phyloP scores from a whole-genome alignment of 495 filamentous ascomycete genomes.

The Aspergillus avenaceus region DNA sequence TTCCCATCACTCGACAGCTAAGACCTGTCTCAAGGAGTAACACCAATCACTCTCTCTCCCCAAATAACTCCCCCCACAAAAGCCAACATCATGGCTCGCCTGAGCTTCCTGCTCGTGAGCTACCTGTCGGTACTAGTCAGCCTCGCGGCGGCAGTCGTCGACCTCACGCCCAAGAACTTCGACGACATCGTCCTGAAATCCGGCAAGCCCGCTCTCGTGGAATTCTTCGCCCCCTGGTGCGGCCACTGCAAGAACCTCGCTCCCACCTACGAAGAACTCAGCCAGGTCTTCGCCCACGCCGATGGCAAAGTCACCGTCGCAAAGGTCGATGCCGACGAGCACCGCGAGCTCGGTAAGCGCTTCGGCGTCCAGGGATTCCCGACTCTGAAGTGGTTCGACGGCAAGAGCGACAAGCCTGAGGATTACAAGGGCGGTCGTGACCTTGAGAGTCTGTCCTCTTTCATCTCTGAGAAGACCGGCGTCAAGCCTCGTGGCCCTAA shows the following conservation, averaged over 20 bases:
- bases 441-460: slow-evolving; percentile 75
- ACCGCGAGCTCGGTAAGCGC: slow-evolving; percentile 75
- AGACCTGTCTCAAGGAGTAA: too few relatives aligned
- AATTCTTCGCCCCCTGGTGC: slow-evolving; percentile 99
- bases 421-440: slow-evolving; percentile 88
- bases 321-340: slow-evolving; percentile 92
- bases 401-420: slow-evolving; percentile 81
- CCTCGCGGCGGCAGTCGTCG: slow-evolving; percentile 60
- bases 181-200: slow-evolving; percentile 83
- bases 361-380: slow-evolving; percentile 94
- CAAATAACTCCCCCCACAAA: too few relatives aligned
- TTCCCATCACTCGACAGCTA: too few relatives aligned
- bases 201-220: slow-evolving; percentile 92
- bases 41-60: not conserved
- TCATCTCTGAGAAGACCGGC: slow-evolving; percentile 86
- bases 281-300: slow-evolving; percentile 61
- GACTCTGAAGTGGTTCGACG: slow-evolving; percentile 97
- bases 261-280: slow-evolving; percentile 93
- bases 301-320: slow-evolving; percentile 83
- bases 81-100: slow-evolving; percentile 41
- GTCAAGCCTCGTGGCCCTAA: slow-evolving; percentile 68
- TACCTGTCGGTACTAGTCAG: slow-evolving; percentile 37
- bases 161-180: slow-evolving; percentile 86
- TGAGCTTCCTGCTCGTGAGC: slow-evolving; percentile 44
- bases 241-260: slow-evolving; percentile 98